Base-by-base conservation (phyloP, 345 rosid genomes). In the Rhodomyrtus tomentosa region DNA sequence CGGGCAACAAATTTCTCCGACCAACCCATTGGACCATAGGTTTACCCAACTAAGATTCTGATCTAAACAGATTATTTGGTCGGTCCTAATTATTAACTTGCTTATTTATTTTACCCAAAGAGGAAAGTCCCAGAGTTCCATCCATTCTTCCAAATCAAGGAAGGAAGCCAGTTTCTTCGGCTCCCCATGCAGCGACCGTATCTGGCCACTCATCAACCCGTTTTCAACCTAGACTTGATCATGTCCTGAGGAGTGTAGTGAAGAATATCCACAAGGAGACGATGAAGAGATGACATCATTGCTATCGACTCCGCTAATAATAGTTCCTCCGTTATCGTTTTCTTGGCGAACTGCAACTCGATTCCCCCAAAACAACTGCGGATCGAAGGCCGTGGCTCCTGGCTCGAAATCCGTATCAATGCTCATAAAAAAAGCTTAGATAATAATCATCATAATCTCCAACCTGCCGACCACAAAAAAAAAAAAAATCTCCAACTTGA, bases 71-170 rank as follows among this genome's bases (percentile, higher is more conserved):
- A 27, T 58, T 14, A 58, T 58, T 58, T 27, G 72, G 36, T 58
- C 72, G 38, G 20, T 58, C 32, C 68, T 5, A 15, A 58, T 58
- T 27, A 27, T 14, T 27, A 27, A 58, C 29, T 27, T 14, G 72
- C 38, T 58, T 5, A 16, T 16, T 13, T 58, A 29, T 14, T n/a
- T 58, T 58, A 13, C 9, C 38, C 3, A 27, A 27, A 58, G 27
- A 27, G 2, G 72, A 58, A 58, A 58, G 72, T 27, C 32, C 27
- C 73, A 29, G 38, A 29, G 21, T 15, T 15, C 40, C 40, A 10
- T 59, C 40, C 73, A 49, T n/a, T 86, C 76, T 49, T 79, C 85
- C 48, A 86, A 49, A 86, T 86, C 87, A 40, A 86, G 74, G 25
- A 83, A 56, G 38, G 79, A 86, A 73, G 85, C 83, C 74, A 86